phyloP scores from a whole-genome alignment of 2,329 filamentous ascomycete species.

The Chaetomium sp. region DNA sequence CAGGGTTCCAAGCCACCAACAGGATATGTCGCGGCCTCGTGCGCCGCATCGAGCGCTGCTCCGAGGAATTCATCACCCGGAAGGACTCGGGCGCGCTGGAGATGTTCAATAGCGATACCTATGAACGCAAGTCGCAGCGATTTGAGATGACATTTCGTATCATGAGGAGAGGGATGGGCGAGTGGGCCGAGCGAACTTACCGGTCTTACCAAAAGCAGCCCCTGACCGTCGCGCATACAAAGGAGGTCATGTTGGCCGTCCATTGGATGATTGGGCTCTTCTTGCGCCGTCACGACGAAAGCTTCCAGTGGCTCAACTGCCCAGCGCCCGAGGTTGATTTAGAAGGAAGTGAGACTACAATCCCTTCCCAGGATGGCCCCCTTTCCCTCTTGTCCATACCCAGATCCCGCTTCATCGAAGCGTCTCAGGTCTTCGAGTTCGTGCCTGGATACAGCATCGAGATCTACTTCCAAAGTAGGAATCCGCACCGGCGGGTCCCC shows the following conservation, averaged over 20 bases:
- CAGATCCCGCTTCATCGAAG: slow-evolving; percentile 47
- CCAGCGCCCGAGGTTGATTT: slow-evolving; percentile 45
- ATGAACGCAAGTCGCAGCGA: slow-evolving; percentile 47
- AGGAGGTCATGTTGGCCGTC: slow-evolving; percentile 51
- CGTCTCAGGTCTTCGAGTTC: slow-evolving; percentile 50
- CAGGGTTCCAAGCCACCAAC: slow-evolving; percentile 47
- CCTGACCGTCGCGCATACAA: slow-evolving; percentile 48
- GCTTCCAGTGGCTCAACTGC: slow-evolving; percentile 51
- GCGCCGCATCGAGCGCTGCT: slow-evolving; percentile 54
- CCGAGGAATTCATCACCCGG: slow-evolving; percentile 56
- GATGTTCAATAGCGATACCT: slow-evolving; percentile 35
- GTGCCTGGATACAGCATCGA: slow-evolving; percentile 54
- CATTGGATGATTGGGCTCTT: slow-evolving; percentile 56
- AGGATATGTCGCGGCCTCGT: slow-evolving; percentile 54
- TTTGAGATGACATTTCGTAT: slow-evolving; percentile 55
- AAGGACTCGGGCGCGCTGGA: slow-evolving; percentile 53
- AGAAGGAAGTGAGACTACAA: slow-evolving; percentile 44
- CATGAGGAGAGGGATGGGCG: slow-evolving; percentile 43
- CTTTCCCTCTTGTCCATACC: slow-evolving; percentile 53
- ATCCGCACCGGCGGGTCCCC: slow-evolving; percentile 39
- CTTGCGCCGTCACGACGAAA: slow-evolving; percentile 52
- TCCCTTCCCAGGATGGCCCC: slow-evolving; percentile 47
- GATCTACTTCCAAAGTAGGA: slow-evolving; percentile 49
- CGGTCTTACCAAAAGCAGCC: slow-evolving; percentile 54
- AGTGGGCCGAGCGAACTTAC: slow-evolving; percentile 50